Percentiles rank a stretch among this genome's conserved stretches.
Evolutionary conservation across 164 flowering plant genomes (phyloP).

Genomic region (Chimonanthus praecox): DNA sequence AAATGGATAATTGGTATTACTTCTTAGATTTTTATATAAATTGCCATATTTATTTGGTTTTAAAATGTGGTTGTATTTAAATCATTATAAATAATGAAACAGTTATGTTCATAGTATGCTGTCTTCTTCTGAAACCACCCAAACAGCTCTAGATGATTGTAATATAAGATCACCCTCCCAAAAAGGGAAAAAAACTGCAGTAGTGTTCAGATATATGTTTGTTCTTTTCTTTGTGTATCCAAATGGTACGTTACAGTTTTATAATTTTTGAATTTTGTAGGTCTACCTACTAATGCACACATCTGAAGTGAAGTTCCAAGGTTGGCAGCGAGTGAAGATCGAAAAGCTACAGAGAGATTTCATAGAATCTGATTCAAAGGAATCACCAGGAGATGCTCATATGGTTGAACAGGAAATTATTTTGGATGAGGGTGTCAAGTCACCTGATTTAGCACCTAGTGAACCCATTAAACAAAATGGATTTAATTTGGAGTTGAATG

Average conservation of each 20-base stretch:
- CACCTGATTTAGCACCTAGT: constrained; percentile 29
- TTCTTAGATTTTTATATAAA: too few relatives aligned
- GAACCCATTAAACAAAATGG: constrained; percentile 25
- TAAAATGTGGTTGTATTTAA: too few relatives aligned
- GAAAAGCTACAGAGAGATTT: constrained; percentile 28
- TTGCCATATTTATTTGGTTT: too few relatives aligned
- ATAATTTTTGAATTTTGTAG: constrained; percentile 24
- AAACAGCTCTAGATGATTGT: too few relatives aligned
- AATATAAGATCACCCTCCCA: too few relatives aligned
- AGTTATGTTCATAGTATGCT: too few relatives aligned
- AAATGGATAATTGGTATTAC: too few relatives aligned
- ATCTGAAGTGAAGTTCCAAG: constrained; percentile 46
- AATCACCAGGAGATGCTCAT: constrained; percentile 19
- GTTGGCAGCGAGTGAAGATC: constrained; percentile 27
- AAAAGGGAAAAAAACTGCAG: too few relatives aligned
- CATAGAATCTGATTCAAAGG: constrained; percentile 28
- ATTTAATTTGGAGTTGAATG: constrained; percentile 16
- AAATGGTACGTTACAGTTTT: constrained; percentile 1
- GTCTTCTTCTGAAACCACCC: too few relatives aligned
- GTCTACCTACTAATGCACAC: constrained; percentile 79
- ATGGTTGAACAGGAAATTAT: constrained; percentile 2
- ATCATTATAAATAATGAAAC: too few relatives aligned
- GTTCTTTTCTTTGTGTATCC: not conserved
- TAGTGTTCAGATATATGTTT: too few relatives aligned
- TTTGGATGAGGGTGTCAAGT: constrained; percentile 22